Conservation (phyloP, 2,329 filamentous ascomycete genomes). For the Teratosphaeria gauchensis region DNA sequence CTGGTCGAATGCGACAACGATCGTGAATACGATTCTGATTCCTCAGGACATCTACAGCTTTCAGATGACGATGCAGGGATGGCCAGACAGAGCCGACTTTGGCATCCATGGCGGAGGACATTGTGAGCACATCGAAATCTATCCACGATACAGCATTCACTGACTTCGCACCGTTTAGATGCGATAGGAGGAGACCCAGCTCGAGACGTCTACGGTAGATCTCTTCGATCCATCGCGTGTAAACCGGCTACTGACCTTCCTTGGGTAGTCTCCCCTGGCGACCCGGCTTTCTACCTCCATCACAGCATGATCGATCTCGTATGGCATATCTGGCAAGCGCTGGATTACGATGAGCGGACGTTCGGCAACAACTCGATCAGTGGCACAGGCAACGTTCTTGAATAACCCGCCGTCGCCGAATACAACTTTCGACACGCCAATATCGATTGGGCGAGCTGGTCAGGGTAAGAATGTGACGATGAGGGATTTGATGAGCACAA, state of each 20-base stretch:
- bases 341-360: constrained; percentile 31
- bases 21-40: constrained; percentile 12
- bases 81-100: constrained; percentile 19
- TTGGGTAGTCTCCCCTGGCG: constrained; percentile 8
- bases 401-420: constrained; percentile 35
- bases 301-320: constrained; percentile 39
- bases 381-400: constrained; percentile 38
- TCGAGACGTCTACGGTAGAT: constrained; percentile 37
- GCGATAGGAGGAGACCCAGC: constrained; percentile 9
- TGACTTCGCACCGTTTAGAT: background rate
- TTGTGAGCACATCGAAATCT: constrained; percentile 15
- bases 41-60: constrained; percentile 20
- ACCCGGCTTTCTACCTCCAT: constrained; percentile 42
- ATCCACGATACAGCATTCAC: background rate
- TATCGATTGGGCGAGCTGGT: constrained; percentile 26
- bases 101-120: constrained; percentile 40
- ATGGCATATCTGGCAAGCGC: constrained; percentile 44
- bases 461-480: constrained; percentile 12
- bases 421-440: constrained; percentile 34
- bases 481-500: constrained; percentile 23
- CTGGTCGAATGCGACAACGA: constrained; percentile 13
- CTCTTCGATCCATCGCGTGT: constrained; percentile 9
- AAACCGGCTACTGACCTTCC: background rate
- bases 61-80: constrained; percentile 21
- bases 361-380: constrained; percentile 24